Evolutionary conservation across 305 asterid species (phyloP), one percentile per base, ranked within the genome.

Genomic region (Fraxinus nigra): DNA sequence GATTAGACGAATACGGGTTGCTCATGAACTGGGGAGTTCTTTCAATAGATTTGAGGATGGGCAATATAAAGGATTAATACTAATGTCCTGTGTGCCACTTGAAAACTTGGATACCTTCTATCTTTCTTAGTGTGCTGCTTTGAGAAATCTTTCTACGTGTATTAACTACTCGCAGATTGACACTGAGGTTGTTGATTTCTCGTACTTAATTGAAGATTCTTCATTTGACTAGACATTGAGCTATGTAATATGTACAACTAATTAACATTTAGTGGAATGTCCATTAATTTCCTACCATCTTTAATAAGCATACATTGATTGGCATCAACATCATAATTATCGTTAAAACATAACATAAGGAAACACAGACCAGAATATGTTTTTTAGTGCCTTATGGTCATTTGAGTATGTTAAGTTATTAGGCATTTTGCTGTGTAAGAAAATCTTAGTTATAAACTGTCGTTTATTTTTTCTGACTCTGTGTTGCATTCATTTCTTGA

Each of bases 401-500:
- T 74, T 34, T 46, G 8, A 70, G 11, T 75, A 59, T 78, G 32
- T 61, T 75, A 40, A 40, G 18, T 33, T 1, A 54, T 30, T 75
- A 22, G 35, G 72, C 16, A 24, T 67, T 26, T 30, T 67, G 7
- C 37, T 11, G 35, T 13, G 37, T 11, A 4, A 13, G 33, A 14
- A 67, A 67, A 26, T 67, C 8, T 26, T 13, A 38, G 30, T 37
- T 61, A 37, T 48, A 32, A 2, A 0, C 69, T 28, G 30, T 72
- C 34, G 28, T 37, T 48, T 24, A 8, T 26, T 14, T 75, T 37
- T 24, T 38, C 85, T 82, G 76, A 85, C 83, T 81, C 70, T 84
- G 3, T 40, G 72, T 7, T 78, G 18, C 73, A 30, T 75, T 48
- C 81, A 37, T 75, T 7, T 80, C 63, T 70, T 85, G 81, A 89